Evolutionary conservation across 495 filamentous ascomycete species (phyloP), one percentile per base, ranked within the genome.

Genomic region (Penicillium coprophilum): DNA sequence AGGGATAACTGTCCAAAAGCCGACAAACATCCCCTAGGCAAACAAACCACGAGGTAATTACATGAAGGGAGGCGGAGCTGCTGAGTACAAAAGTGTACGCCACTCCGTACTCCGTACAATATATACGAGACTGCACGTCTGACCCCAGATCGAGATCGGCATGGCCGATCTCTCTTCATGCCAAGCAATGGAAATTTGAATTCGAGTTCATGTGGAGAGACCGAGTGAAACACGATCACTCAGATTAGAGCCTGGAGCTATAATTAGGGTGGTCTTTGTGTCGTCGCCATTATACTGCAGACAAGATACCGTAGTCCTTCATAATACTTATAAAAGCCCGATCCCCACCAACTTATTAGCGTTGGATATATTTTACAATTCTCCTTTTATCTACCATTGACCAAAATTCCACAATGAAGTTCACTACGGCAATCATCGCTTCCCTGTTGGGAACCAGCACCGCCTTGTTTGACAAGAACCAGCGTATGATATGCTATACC

Each of bases 381-480:
- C n/a, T 31, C 12, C 13, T 6, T 32, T 27, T 34, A 9, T 17
- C 23, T 38, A 38, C 15, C 34, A 9, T 17, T 9, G 13, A 44
- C 10, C n/a, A 38, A 27, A 39, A 43, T 13, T 7, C 15, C 54
- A 66, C n/a, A 21, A 75, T 75, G 72, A 75, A 73, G 67, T 46
- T 75, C 64, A 57, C 68, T 17, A 44, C 56, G 27, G 56, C 69
- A 24, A 48, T 75, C 20, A 19, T 65, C 39, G 61, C 60, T 41
- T 59, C 65, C n/a, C 55, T 66, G 43, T 62, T 71, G 45, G 73
- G 62, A 31, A 66, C 60, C 39, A 67, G 59, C 56, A 69, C 58
- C 44, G 63, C 61, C 21, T 67, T 61, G 15, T 75, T 75, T 32
- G 69, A 73, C 59, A 75, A 75, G 58, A 63, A 62, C 55, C 57